These are phyloP conservation scores for Alternaria arborescens DNA, from an alignment of 2,329 filamentous ascomycete genomes.

Conservation along the genomic window DNA sequence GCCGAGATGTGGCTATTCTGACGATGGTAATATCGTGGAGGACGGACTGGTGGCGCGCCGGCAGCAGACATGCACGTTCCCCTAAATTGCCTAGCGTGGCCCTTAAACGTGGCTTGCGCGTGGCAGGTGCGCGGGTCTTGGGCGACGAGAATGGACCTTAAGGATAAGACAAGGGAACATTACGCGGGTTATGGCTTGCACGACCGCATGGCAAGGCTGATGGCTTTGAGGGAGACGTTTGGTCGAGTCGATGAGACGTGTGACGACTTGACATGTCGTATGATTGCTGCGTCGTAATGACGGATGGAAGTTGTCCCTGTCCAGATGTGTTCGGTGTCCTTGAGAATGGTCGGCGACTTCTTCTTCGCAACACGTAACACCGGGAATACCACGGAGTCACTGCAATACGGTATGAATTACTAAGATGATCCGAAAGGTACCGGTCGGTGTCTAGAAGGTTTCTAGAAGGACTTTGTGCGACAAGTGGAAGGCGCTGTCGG, in stretches of 20 bases:
- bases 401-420: background rate
- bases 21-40: slow-evolving; percentile 3
- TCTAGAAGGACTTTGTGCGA: background rate
- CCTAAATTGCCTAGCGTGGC: slow-evolving; percentile 21
- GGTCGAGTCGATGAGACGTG: slow-evolving; percentile 1
- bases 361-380: background rate
- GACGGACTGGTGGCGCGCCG: slow-evolving; percentile 22
- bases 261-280: slow-evolving; percentile 13
- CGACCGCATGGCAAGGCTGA: slow-evolving; percentile 7
- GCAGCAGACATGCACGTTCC: slow-evolving; percentile 16
- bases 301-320: background rate
- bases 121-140: slow-evolving; percentile 18
- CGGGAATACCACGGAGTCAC: background rate
- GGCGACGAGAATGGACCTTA: slow-evolving; percentile 12
- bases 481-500: background rate
- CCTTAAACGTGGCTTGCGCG: slow-evolving; percentile 24
- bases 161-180: background rate
- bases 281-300: slow-evolving; percentile 10
- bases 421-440: background rate
- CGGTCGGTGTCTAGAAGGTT: background rate
- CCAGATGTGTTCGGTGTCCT: background rate
- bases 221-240: background rate
- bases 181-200: slow-evolving; percentile 6
- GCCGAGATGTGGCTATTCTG: slow-evolving; percentile 14
- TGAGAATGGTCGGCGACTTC: background rate